Evolutionary conservation across 176 grass and related monocot species (phyloP).

Genomic region (Tuctoria greenei): DNA sequence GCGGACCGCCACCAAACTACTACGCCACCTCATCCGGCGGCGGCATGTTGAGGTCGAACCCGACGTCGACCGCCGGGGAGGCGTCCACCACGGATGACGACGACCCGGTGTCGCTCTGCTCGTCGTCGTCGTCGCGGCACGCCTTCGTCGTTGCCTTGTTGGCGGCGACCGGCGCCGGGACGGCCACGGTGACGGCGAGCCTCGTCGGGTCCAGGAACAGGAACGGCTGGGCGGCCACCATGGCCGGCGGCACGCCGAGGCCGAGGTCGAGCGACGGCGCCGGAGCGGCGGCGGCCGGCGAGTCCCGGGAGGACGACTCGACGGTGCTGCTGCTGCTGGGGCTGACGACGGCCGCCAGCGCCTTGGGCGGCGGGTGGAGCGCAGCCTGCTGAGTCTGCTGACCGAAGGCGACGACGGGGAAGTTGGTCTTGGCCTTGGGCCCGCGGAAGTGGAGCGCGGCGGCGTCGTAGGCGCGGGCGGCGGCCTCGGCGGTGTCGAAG

Average conservation of each 20-base stretch:
- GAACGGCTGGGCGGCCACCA: slow-evolving; percentile 43
- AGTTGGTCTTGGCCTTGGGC: slow-evolving; percentile 83
- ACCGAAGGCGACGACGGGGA: slow-evolving; percentile 43
- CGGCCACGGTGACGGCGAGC: slow-evolving; percentile 52
- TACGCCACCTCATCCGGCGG: slow-evolving; percentile 57
- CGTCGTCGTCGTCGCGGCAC: slow-evolving; percentile 52
- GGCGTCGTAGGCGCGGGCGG: slow-evolving; percentile 74
- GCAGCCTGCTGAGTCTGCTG: background rate
- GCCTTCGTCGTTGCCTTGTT: background rate
- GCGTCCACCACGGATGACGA: slow-evolving; percentile 74
- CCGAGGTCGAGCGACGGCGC: slow-evolving; percentile 50
- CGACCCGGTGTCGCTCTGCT: slow-evolving; percentile 81
- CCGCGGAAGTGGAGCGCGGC: slow-evolving; percentile 87
- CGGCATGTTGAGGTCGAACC: slow-evolving; percentile 74
- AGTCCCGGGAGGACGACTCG: slow-evolving; percentile 61
- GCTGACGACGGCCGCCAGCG: slow-evolving; percentile 9
- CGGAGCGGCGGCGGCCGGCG: slow-evolving; percentile 30
- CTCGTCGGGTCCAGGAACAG: slow-evolving; percentile 53
- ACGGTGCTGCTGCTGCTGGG: slow-evolving; percentile 81
- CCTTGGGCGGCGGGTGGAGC: slow-evolving; percentile 7
- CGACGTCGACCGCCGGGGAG: slow-evolving; percentile 44
- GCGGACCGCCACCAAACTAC: background rate
- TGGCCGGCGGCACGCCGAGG: slow-evolving; percentile 35
- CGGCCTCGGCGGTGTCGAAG: slow-evolving; percentile 87
- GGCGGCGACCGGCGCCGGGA: slow-evolving; percentile 32